These are phyloP conservation scores for Boletus rubescentipes DNA, from an alignment of 768 basidiomycete genomes.

Conservation along the genomic window DNA sequence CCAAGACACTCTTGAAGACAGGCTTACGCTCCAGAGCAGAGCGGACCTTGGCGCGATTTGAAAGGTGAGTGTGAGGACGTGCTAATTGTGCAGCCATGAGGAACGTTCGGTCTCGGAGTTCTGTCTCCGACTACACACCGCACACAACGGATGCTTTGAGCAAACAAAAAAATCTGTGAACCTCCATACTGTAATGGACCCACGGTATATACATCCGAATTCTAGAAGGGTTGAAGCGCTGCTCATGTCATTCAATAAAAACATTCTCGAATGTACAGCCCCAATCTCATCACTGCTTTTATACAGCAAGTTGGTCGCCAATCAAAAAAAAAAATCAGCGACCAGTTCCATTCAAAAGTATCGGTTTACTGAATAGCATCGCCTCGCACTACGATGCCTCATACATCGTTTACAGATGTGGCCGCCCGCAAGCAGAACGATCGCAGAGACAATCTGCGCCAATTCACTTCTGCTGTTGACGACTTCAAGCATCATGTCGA, in stretches of 20 bases:
- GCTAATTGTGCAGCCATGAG: slow-evolving; percentile 31
- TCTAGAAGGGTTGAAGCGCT: too few species aligned
- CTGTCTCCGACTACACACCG: too few species aligned
- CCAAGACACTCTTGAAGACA: slow-evolving; percentile 68
- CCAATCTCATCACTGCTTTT: background rate
- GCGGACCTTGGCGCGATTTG: slow-evolving; percentile 61
- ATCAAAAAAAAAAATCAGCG: background rate
- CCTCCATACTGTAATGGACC: too few species aligned
- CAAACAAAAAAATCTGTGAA: too few species aligned
- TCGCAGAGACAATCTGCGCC: slow-evolving; percentile 19
- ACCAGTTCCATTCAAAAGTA: slow-evolving; percentile 3
- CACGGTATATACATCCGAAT: too few species aligned
- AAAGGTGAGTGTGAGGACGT: slow-evolving; percentile 53
- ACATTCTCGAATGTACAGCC: background rate
- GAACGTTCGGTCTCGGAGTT: too few species aligned
- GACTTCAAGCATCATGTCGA: slow-evolving; percentile 1
- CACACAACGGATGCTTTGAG: too few species aligned
- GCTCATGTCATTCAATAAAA: background rate
- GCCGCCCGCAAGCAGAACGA: slow-evolving; percentile 25
- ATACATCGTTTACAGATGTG: slow-evolving; percentile 8
- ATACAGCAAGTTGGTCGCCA: slow-evolving; percentile 17
- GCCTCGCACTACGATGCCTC: slow-evolving; percentile 6
- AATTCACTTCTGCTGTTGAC: slow-evolving; percentile 1
- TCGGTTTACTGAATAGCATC: background rate
- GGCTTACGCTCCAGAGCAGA: slow-evolving; percentile 51